Base-by-base conservation (phyloP, 305 asterid genomes). In the Fraxinus latifolia region DNA sequence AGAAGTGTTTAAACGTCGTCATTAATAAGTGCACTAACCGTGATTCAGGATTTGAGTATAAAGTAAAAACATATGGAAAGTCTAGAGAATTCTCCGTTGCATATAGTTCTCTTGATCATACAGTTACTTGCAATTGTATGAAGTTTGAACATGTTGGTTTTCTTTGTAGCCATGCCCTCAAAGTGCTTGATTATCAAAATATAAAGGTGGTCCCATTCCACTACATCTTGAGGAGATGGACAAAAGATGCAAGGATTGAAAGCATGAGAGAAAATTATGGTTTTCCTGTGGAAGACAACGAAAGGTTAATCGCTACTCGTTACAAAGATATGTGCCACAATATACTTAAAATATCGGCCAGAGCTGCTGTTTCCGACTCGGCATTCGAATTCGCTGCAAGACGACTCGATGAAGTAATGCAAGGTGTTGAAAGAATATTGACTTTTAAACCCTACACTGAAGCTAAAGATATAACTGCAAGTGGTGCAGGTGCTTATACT, bases 41-140 rank as follows among this genome's bases (percentile, higher is more conserved):
- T 79, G 91, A 85, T 53, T 80, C 91, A 19, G 83, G 84, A 87
- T 58, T 42, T 74, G 89, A 87, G 86, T 91, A 85, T 90, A 91
- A 89, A 87, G 91, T 89, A 79, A 89, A 87, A 84, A 91, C 83
- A 33, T 91, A 85, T 87, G 94, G 92, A 37, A 91, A 87, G 84
- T 83, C 89, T 71, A 86, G 44, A 77, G 92, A 89, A 6, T 89
- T 81, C 75, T 74, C 78, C 82, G 94, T 90, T 19, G 36, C 77
- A 47, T 90, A 85, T 84, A 84, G 85, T 84, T 87, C 91, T 83
- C 81, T 84, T 25, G 90, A 89, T 81, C 89, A 89, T 50, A 84
- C 89, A 31, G 89, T 88, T 84, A 84, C 91, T 80, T 91, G 94
- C 89, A 91, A 82, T 90, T 91, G 94, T 87, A 84, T 88, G 94